A percentile compares a stretch with the other conserved stretches of the same genome.
phyloP scores from a whole-genome alignment of 2,329 filamentous ascomycete genomes.

The Madurella fahalii region DNA sequence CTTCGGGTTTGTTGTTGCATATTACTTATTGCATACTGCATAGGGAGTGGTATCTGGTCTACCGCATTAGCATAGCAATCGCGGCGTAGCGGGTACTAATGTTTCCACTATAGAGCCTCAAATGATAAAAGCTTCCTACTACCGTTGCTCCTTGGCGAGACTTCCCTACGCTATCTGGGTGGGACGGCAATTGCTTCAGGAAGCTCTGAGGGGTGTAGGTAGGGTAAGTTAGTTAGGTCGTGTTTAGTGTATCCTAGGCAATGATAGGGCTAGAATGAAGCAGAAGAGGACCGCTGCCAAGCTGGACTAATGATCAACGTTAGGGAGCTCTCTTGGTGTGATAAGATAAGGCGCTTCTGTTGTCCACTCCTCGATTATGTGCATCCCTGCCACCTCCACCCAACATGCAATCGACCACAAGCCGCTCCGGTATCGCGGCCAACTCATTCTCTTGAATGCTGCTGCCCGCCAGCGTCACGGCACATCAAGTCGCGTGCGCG shows the following conservation, averaged over 20 bases:
- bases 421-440: not conserved
- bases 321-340: too few relatives aligned
- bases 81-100: not conserved
- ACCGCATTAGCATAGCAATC: slow-evolving; percentile 5
- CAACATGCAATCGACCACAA: not conserved
- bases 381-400: not conserved
- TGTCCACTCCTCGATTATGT: too few relatives aligned
- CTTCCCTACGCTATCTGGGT: too few relatives aligned
- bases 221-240: too few relatives aligned
- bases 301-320: too few relatives aligned
- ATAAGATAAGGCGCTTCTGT: too few relatives aligned
- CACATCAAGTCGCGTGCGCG: slow-evolving; percentile 25
- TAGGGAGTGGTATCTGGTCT: not conserved
- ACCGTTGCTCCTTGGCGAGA: too few relatives aligned
- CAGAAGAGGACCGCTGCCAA: too few relatives aligned
- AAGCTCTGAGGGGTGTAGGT: too few relatives aligned
- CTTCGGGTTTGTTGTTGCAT: not conserved
- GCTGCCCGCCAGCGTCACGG: slow-evolving; percentile 24
- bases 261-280: too few relatives aligned
- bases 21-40: slow-evolving; percentile 2
- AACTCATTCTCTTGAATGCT: slow-evolving; percentile 22
- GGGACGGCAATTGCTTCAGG: too few relatives aligned
- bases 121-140: not conserved
- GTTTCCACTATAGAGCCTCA: not conserved
- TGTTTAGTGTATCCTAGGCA: too few relatives aligned